Evolutionary conservation across 164 flowering plant species (phyloP).

Genomic region (Cinnamomum chago): DNA sequence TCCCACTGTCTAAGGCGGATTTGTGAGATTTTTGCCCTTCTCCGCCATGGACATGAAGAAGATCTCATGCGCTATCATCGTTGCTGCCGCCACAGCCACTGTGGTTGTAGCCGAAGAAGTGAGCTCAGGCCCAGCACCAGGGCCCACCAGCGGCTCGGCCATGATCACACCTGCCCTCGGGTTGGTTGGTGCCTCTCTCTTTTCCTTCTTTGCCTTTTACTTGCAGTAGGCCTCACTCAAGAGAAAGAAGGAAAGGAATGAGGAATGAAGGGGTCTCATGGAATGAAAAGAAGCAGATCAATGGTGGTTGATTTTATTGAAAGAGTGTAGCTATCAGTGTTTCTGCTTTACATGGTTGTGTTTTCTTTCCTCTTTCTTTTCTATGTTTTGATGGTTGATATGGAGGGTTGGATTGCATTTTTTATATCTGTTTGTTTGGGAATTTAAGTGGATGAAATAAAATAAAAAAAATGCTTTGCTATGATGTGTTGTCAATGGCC

Average conservation of each 20-base stretch:
- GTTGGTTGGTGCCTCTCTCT: conserved; percentile 28
- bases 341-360: no score
- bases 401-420: neutral
- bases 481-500: no score
- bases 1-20: conserved; percentile 11
- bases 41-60: conserved; percentile 51
- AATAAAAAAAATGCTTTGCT: no score
- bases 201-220: conserved; percentile 35
- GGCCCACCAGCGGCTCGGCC: conserved; percentile 12
- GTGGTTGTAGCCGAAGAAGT: conserved; percentile 21
- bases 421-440: no score
- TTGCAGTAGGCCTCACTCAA: conserved; percentile 15
- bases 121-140: conserved; percentile 13
- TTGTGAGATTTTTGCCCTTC: conserved; percentile 5
- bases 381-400: neutral
- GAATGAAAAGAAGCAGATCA: neutral
- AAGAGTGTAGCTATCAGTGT: no score
- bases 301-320: no score
- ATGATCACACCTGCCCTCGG: conserved; percentile 22
- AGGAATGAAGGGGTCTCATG: neutral
- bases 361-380: neutral
- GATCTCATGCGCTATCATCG: conserved; percentile 41
- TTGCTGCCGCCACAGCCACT: conserved; percentile 50
- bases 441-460: no score
- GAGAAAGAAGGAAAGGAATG: neutral